A percentile compares a stretch with the other conserved stretches of the same genome.
phyloP scores from a whole-genome alignment of 2,329 filamentous ascomycete genomes.

The Trichothecium sympodiale region DNA sequence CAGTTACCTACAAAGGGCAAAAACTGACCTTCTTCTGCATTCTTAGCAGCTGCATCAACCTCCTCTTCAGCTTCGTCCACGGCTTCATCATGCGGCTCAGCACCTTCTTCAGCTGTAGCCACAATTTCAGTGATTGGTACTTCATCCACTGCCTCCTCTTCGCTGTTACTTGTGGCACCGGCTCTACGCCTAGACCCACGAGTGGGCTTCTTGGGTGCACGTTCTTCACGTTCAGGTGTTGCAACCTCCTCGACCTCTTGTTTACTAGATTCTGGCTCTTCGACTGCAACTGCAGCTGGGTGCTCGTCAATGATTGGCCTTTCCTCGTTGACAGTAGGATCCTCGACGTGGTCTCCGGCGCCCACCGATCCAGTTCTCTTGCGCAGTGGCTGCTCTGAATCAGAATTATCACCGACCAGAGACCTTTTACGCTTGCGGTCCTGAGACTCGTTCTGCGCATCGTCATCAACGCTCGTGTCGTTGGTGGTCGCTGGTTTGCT shows the following conservation, averaged over 20 bases:
- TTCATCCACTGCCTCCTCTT: constrained; percentile 21
- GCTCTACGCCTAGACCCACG: constrained; percentile 18
- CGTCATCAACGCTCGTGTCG: constrained; percentile 17
- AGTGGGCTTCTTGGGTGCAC: constrained; percentile 26
- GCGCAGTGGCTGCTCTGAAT: constrained; percentile 35
- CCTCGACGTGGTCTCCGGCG: constrained; percentile 24
- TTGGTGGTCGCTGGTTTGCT: constrained; percentile 18
- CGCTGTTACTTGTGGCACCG: constrained; percentile 12
- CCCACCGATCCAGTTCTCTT: constrained; percentile 43
- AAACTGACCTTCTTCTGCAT: constrained; percentile 53
- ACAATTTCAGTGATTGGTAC: constrained; percentile 20
- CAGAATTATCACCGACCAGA: constrained; percentile 29
- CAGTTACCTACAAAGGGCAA: constrained; percentile 3
- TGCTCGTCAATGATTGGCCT: constrained; percentile 26
- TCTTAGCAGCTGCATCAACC: constrained; percentile 44
- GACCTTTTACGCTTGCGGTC: constrained; percentile 41
- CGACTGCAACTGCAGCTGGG: background rate
- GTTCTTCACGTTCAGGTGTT: constrained; percentile 17
- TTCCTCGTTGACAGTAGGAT: constrained; percentile 14
- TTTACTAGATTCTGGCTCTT: constrained; percentile 13
- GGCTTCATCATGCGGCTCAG: constrained; percentile 39
- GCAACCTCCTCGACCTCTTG: constrained; percentile 19
- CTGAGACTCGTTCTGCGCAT: constrained; percentile 19
- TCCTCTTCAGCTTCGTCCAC: constrained; percentile 49
- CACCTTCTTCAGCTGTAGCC: constrained; percentile 26